phyloP scores from a whole-genome alignment of 441 rosid species.

The Bocquillonia castaneifolia region DNA sequence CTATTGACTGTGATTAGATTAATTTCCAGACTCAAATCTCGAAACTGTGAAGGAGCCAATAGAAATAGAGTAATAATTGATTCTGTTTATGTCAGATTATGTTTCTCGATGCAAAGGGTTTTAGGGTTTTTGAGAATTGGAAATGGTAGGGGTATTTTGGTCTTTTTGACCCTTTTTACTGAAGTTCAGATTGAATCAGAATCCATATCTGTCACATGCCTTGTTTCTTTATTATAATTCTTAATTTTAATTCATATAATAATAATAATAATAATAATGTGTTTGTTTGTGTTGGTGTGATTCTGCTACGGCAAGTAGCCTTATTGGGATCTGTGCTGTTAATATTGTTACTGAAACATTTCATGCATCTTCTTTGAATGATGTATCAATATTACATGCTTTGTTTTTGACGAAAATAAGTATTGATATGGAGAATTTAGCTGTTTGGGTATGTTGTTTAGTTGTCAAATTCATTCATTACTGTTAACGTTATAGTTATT shows the following conservation, averaged over 20 bases:
- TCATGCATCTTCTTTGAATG: too few species aligned
- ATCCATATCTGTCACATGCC: conserved; percentile 3
- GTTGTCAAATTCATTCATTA: neutral
- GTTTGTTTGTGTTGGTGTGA: neutral
- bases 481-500: neutral
- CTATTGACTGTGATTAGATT: neutral
- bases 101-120: neutral
- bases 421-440: too few species aligned
- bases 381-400: too few species aligned
- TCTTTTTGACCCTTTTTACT: conserved; percentile 4
- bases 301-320: neutral
- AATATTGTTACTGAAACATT: too few species aligned
- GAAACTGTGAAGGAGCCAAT: neutral
- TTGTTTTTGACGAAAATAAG: too few species aligned
- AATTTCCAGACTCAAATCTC: neutral
- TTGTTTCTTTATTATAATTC: conserved; percentile 6
- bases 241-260: neutral
- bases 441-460: neutral
- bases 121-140: conserved; percentile 24
- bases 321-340: too few species aligned
- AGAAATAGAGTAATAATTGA: neutral
- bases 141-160: conserved; percentile 29
- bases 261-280: too few species aligned
- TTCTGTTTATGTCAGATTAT: conserved; percentile 3
- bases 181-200: conserved; percentile 14